Conservation (phyloP, 78 protist species). For the Isochrysis galbana region DNA sequence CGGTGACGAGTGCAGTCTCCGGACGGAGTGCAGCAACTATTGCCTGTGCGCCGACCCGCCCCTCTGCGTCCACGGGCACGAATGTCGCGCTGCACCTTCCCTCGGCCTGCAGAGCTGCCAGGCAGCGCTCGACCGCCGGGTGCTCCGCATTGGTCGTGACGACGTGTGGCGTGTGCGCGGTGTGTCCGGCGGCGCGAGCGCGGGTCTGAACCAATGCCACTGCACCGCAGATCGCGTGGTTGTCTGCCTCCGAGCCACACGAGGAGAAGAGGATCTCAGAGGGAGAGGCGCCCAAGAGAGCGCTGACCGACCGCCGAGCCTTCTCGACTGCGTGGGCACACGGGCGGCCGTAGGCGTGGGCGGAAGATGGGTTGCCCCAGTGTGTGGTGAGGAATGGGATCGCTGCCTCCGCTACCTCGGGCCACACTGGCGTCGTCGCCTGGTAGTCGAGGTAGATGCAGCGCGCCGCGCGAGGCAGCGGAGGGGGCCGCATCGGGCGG, state of each 20-base stretch:
- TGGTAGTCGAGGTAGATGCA: conserved; percentile 26
- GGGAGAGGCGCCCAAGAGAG: background rate
- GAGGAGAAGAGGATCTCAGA: background rate
- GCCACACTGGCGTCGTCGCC: conserved; percentile 12
- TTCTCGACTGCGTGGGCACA: background rate
- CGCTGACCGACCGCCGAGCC: background rate
- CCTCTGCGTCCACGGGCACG: background rate
- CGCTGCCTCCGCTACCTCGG: background rate
- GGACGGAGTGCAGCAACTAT: background rate
- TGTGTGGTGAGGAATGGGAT: background rate
- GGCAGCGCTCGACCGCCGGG: background rate
- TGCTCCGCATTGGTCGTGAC: background rate
- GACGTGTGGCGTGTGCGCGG: background rate
- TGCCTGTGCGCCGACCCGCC: background rate
- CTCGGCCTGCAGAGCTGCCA: background rate
- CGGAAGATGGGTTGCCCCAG: background rate
- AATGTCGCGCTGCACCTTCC: background rate
- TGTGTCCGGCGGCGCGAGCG: too few relatives aligned
- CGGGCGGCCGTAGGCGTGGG: conserved; percentile 4
- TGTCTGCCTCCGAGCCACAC: conserved; percentile 26
- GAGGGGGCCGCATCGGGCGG: too few relatives aligned
- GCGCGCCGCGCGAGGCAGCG: background rate
- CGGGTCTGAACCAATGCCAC: background rate
- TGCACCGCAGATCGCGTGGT: background rate
- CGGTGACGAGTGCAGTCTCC: background rate